Percentiles rank a stretch among this genome's conserved stretches.
Evolutionary conservation across 371 early-diverging fungal species (phyloP).

Genomic region (Chytridium lagenaria): DNA sequence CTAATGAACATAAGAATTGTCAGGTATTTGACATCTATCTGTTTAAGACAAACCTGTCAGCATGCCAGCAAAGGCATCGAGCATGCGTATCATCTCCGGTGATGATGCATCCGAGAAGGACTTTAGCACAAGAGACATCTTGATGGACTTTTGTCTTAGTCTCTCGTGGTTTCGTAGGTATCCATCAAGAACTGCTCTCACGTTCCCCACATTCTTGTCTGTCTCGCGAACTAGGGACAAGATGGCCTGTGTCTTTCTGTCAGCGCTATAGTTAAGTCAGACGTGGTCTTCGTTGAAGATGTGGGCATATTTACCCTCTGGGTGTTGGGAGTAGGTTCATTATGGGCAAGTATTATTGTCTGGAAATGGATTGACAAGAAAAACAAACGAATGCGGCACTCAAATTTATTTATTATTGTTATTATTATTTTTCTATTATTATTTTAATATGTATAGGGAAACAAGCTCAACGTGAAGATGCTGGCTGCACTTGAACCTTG

Average conservation of each 20-base stretch:
- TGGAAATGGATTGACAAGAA: too few species aligned
- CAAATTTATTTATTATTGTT: too few species aligned
- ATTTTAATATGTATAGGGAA: too few species aligned
- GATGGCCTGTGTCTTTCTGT: conserved; percentile 8
- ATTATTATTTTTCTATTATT: too few species aligned
- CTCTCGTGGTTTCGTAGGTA: conserved; percentile 44
- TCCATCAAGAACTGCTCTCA: conserved; percentile 26
- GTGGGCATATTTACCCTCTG: not conserved
- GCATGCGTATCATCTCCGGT: conserved; percentile 13
- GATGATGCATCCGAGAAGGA: conserved; percentile 23
- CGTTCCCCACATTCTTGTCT: conserved; percentile 20
- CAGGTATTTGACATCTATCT: too few species aligned
- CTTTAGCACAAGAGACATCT: conserved; percentile 27
- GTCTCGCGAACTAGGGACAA: not conserved
- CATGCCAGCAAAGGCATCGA: conserved; percentile 29
- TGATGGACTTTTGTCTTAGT: conserved; percentile 36
- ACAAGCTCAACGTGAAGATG: too few species aligned
- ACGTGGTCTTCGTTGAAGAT: not conserved
- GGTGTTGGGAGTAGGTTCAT: not conserved
- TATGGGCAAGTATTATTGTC: too few species aligned
- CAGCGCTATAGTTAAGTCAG: not conserved
- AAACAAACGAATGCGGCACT: too few species aligned
- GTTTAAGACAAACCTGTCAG: conserved; percentile 28
- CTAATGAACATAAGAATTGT: conserved; percentile 6
- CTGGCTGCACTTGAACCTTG: too few species aligned